Percentiles rank a stretch among this genome's conserved stretches.
Evolutionary conservation across 768 basidiomycete genomes (phyloP).

Genomic region (Boletus subparvulus): DNA sequence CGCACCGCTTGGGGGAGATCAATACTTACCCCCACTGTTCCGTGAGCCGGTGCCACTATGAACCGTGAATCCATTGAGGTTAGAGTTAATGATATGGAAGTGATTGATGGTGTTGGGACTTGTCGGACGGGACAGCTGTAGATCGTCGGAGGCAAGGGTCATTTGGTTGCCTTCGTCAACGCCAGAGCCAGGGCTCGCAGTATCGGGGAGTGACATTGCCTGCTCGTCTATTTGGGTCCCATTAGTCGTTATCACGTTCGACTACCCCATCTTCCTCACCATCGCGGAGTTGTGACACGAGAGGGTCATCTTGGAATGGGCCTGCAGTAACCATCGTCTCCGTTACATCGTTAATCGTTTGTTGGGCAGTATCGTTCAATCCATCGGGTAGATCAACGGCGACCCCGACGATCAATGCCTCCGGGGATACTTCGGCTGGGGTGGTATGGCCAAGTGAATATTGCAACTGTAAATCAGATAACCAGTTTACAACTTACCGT

Average conservation of each 20-base stretch:
- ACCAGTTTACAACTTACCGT: not conserved
- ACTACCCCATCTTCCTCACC: not conserved
- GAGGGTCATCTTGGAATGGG: conserved; percentile 6
- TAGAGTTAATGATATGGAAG: conserved; percentile 5
- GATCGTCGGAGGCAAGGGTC: not conserved
- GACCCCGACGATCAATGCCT: not conserved
- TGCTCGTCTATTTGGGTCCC: not conserved
- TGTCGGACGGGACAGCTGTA: not conserved
- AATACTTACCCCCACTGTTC: not conserved
- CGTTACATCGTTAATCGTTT: not conserved
- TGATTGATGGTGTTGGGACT: not conserved
- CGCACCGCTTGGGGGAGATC: not conserved
- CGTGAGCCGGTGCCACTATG: not conserved
- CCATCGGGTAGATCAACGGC: not conserved
- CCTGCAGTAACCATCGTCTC: not conserved
- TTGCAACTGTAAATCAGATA: not conserved
- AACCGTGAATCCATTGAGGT: not conserved
- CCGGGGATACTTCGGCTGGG: not conserved
- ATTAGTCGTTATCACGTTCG: not conserved
- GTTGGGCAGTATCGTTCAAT: not conserved
- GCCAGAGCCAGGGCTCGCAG: not conserved
- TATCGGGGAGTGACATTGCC: not conserved
- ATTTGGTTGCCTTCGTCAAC: not conserved
- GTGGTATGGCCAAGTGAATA: not conserved
- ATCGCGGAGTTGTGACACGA: not conserved